phyloP scores from a whole-genome alignment of 768 basidiomycete genomes.

The Boletus coccyginus region DNA sequence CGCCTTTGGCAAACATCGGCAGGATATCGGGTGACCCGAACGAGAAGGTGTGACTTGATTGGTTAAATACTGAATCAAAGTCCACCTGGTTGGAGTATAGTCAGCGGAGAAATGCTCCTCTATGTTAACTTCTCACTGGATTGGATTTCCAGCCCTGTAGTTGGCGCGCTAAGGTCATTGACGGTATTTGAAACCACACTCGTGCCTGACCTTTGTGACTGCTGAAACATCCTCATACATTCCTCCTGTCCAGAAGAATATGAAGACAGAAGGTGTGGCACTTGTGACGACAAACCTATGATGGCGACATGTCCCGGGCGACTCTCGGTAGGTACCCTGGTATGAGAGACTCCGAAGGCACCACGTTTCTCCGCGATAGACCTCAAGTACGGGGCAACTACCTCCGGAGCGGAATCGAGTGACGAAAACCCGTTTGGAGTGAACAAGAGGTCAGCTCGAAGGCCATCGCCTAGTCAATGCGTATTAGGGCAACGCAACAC shows the following conservation, averaged over 20 bases:
- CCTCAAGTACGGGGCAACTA: conserved; percentile 74
- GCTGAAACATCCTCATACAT: conserved; percentile 93
- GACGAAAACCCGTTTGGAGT: conserved; percentile 56
- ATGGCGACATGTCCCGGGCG: conserved; percentile 87
- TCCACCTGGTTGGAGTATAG: conserved; percentile 43
- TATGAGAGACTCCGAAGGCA: conserved; percentile 83
- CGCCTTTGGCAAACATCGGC: conserved; percentile 82
- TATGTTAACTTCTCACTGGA: conserved; percentile 45
- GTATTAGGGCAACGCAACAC: neutral
- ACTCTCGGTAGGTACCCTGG: conserved; percentile 84
- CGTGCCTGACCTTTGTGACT: conserved; percentile 65
- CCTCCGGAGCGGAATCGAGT: conserved; percentile 48
- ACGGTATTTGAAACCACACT: neutral
- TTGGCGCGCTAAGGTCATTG: neutral
- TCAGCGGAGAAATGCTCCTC: neutral
- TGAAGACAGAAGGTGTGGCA: neutral
- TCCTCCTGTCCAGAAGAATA: conserved; percentile 48
- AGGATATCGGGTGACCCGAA: conserved; percentile 89
- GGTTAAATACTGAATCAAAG: conserved; percentile 88
- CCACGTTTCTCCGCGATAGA: conserved; percentile 65
- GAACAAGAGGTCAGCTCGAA: conserved; percentile 79
- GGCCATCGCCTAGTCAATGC: conserved; percentile 61
- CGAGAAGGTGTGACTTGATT: conserved; percentile 71
- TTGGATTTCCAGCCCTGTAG: conserved; percentile 82
- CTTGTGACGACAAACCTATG: conserved; percentile 49